A percentile compares a stretch with the other conserved stretches of the same genome.
These are phyloP conservation scores for Kentomonas sorsogonicus DNA, from an alignment of 208 protist species.

Conservation along the genomic window DNA sequence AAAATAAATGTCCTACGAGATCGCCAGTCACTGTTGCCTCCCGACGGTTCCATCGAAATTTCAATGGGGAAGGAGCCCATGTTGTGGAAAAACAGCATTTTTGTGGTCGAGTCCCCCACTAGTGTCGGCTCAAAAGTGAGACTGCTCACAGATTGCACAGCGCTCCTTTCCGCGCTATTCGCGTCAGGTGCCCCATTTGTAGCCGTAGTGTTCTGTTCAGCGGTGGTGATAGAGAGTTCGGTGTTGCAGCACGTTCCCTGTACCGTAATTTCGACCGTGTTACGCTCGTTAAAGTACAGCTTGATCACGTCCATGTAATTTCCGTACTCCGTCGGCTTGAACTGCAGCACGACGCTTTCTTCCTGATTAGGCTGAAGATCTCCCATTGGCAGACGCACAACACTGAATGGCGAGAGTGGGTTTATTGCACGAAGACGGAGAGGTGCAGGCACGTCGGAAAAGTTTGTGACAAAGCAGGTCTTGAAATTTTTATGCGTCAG, in stretches of 20 bases:
- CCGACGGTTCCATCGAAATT: constrained; percentile 28
- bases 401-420: constrained; percentile 50
- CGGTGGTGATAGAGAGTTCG: constrained; percentile 39
- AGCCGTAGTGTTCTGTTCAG: too few relatives aligned
- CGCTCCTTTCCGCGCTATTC: constrained; percentile 11
- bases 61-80: constrained; percentile 53
- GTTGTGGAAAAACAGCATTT: constrained; percentile 35
- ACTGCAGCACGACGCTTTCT: constrained; percentile 35
- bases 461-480: constrained; percentile 39
- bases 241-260: constrained; percentile 46
- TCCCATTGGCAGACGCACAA: constrained; percentile 30
- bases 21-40: background rate
- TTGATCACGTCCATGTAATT: constrained; percentile 34
- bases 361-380: constrained; percentile 23
- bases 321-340: constrained; percentile 58
- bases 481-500: constrained; percentile 36
- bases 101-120: constrained; percentile 16
- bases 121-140: constrained; percentile 36
- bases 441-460: constrained; percentile 15
- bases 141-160: constrained; percentile 17
- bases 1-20: constrained; percentile 24
- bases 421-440: constrained; percentile 47
- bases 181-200: too few relatives aligned
- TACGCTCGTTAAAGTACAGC: constrained; percentile 24
- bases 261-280: constrained; percentile 33